Evolutionary conservation across 208 protist species (phyloP).

Genomic region (Wallacemonas collosoma): DNA sequence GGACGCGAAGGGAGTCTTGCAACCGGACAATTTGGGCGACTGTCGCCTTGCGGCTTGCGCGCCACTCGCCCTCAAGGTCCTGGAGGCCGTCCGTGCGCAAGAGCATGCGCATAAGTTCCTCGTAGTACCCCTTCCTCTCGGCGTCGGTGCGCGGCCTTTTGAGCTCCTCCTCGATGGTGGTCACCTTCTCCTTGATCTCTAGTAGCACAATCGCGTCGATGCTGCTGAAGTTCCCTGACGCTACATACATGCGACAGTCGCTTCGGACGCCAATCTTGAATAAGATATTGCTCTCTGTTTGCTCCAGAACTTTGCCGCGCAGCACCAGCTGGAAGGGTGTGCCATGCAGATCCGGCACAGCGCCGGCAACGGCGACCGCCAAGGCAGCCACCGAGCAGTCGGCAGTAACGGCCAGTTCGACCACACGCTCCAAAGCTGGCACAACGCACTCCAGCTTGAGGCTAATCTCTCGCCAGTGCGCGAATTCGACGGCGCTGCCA

Average conservation of each 20-base stretch:
- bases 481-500: conserved; percentile 7
- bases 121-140: conserved; percentile 74
- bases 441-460: conserved; percentile 49
- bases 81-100: conserved; percentile 73
- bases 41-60: conserved; percentile 50
- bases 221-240: conserved; percentile 48
- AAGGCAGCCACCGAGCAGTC: conserved; percentile 64
- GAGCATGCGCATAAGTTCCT: conserved; percentile 85
- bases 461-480: conserved; percentile 26
- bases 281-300: conserved; percentile 36
- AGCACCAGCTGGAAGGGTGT: conserved; percentile 53
- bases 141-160: conserved; percentile 26
- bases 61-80: conserved; percentile 65
- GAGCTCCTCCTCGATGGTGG: conserved; percentile 34
- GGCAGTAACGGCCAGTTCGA: conserved; percentile 40
- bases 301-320: conserved; percentile 55
- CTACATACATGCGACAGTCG: conserved; percentile 59
- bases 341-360: conserved; percentile 27
- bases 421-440: conserved; percentile 38
- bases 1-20: conserved; percentile 43
- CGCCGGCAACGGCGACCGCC: conserved; percentile 28
- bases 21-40: conserved; percentile 59
- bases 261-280: conserved; percentile 56
- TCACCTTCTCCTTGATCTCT: conserved; percentile 62
- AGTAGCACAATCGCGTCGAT: conserved; percentile 58